Evolutionary conservation across 176 grass and related monocot species (phyloP).

Genomic region (Guadua angustifolia): DNA sequence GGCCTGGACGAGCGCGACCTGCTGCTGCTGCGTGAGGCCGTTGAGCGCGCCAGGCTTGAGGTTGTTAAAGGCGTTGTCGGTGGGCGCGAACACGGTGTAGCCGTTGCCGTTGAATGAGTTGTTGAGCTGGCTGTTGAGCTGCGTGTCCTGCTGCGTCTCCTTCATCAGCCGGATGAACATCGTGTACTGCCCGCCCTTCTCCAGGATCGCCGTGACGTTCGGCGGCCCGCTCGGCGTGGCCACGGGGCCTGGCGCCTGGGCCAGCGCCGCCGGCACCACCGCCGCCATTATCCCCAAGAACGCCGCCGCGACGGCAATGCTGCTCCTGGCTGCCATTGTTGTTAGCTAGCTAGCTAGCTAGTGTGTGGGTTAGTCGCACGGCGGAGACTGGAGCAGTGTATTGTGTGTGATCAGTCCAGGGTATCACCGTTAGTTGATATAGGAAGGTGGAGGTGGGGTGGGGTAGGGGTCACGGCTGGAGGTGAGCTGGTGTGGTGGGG

Average conservation of each 20-base stretch:
- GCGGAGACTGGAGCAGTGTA: not conserved
- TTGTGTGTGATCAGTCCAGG: not conserved
- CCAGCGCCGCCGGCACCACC: not conserved
- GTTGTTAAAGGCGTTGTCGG: constrained; percentile 71
- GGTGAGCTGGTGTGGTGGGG: constrained; percentile 51
- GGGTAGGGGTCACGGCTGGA: constrained; percentile 44
- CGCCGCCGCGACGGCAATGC: constrained; percentile 28
- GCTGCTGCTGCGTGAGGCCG: constrained; percentile 64
- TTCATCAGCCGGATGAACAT: constrained; percentile 70
- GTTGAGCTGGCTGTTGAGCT: constrained; percentile 84
- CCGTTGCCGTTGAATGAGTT: constrained; percentile 47
- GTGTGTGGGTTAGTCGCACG: not conserved
- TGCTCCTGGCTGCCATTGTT: constrained; percentile 41
- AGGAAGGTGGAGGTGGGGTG: constrained; percentile 9
- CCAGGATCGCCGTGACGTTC: constrained; percentile 73
- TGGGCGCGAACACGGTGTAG: constrained; percentile 80
- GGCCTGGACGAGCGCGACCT: constrained; percentile 71
- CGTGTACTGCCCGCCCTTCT: constrained; percentile 66
- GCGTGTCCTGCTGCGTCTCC: constrained; percentile 68
- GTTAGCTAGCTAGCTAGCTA: not conserved
- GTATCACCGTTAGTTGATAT: constrained; percentile 41
- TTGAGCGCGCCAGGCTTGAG: constrained; percentile 77
- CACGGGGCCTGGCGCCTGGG: constrained; percentile 16
- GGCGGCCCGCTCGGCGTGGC: constrained; percentile 39
- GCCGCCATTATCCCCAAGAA: constrained; percentile 4